These are phyloP conservation scores for Neoascochyta sp. DNA, from an alignment of 2,329 filamentous ascomycete genomes.

Conservation along the genomic window DNA sequence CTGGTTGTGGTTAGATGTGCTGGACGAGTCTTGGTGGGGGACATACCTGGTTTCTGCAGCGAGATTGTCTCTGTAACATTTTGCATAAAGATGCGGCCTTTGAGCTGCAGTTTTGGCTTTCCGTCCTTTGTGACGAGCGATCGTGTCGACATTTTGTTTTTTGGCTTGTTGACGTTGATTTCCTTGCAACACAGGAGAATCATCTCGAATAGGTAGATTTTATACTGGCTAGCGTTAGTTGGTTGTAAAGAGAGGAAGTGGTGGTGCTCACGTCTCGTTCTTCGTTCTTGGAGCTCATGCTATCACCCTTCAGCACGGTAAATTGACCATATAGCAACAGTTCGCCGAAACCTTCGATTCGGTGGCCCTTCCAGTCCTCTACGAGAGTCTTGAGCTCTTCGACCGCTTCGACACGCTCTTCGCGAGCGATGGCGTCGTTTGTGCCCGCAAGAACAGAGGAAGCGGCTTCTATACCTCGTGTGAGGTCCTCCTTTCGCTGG, in stretches of 20 bases:
- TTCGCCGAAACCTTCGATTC: slow-evolving; percentile 85
- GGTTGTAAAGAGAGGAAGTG: neutral
- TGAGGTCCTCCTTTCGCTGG: slow-evolving; percentile 66
- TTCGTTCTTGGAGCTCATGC: slow-evolving; percentile 72
- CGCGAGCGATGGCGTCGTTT: slow-evolving; percentile 85
- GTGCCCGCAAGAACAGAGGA: slow-evolving; percentile 78
- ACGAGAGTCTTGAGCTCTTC: slow-evolving; percentile 78
- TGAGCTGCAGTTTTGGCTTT: slow-evolving; percentile 78
- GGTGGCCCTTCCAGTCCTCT: slow-evolving; percentile 95
- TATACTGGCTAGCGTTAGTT: slow-evolving; percentile 61
- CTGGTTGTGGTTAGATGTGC: too few relatives aligned
- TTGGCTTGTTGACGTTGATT: slow-evolving; percentile 75
- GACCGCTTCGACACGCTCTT: slow-evolving; percentile 77
- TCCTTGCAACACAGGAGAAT: slow-evolving; percentile 98
- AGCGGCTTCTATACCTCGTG: slow-evolving; percentile 73
- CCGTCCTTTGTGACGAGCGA: slow-evolving; percentile 65
- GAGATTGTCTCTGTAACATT: slow-evolving; percentile 96
- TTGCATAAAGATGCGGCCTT: slow-evolving; percentile 97
- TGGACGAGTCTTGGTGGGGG: neutral
- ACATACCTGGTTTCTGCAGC: slow-evolving; percentile 77
- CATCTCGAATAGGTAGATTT: slow-evolving; percentile 94
- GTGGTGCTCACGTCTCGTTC: slow-evolving; percentile 72
- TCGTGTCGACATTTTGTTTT: slow-evolving; percentile 67
- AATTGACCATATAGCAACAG: slow-evolving; percentile 86
- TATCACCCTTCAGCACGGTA: slow-evolving; percentile 77